Evolutionary conservation across 2,329 filamentous ascomycete genomes (phyloP).

Genomic region (Iodosphaeria phyllophila): DNA sequence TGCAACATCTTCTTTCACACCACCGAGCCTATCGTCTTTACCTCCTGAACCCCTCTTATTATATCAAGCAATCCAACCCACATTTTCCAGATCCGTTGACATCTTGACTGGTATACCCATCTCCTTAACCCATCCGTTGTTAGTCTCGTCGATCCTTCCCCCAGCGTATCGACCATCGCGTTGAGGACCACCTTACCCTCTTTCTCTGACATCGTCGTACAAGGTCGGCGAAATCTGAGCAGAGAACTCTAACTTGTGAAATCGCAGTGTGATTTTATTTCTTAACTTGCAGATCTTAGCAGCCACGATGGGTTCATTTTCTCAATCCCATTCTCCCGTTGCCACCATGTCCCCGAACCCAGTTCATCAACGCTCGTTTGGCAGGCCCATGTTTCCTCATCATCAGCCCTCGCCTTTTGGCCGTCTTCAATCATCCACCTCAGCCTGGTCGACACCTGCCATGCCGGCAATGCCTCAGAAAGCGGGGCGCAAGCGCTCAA

Average conservation of each 20-base stretch:
- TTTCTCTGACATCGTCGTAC: constrained; percentile 1
- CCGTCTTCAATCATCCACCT: constrained; percentile 13
- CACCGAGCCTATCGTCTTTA: too few relatives aligned
- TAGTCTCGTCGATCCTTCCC: too few relatives aligned
- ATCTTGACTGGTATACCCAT: constrained; percentile 7
- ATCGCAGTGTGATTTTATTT: too few relatives aligned
- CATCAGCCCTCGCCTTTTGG: constrained; percentile 15
- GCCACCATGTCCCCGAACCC: constrained; percentile 24
- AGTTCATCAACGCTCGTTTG: constrained; percentile 21
- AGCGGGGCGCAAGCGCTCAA: constrained; percentile 59
- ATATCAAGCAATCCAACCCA: constrained; percentile 4
- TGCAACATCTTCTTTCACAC: too few relatives aligned
- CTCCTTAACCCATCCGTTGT: too few relatives aligned
- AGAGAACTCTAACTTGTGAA: too few relatives aligned
- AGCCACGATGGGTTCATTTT: constrained; percentile 18
- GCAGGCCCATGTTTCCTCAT: constrained; percentile 19
- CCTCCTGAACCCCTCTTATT: too few relatives aligned
- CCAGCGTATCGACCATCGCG: constrained; percentile 1
- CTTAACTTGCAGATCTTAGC: too few relatives aligned
- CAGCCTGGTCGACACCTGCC: constrained; percentile 14
- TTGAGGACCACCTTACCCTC: constrained; percentile 2
- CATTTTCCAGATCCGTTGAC: constrained; percentile 8
- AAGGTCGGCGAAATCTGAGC: too few relatives aligned
- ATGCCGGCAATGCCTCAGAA: constrained; percentile 11
- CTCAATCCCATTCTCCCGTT: constrained; percentile 17